Evolutionary conservation across 192 early-diverging fungal species (phyloP).

Genomic region (Globomyces pollinis-pini): DNA sequence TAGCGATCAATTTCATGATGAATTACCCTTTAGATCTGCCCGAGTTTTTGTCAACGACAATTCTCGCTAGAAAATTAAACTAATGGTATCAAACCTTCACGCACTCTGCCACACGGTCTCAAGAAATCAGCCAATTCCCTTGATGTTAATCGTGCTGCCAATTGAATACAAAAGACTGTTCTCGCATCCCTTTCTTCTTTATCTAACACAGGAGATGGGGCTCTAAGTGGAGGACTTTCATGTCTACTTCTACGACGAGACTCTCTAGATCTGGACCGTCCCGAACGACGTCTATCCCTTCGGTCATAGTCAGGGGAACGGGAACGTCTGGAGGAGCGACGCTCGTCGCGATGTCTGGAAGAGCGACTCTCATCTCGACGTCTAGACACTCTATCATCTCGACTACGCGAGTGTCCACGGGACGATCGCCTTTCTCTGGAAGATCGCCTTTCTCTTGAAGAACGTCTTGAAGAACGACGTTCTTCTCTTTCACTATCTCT

Average conservation of each 20-base stretch:
- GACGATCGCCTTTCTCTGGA: conserved; percentile 12
- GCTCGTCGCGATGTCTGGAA: conserved; percentile 27
- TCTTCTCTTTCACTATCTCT: conserved; percentile 22
- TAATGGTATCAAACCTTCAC: too few species aligned
- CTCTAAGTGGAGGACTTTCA: conserved; percentile 19
- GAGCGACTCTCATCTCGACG: conserved; percentile 15
- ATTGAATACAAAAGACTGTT: conserved; percentile 93
- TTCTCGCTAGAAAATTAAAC: too few species aligned
- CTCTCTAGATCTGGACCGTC: conserved; percentile 4
- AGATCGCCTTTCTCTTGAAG: not conserved
- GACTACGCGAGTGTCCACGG: conserved; percentile 9
- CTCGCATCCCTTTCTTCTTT: conserved; percentile 74
- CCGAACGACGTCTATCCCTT: conserved; percentile 12
- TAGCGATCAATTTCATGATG: conserved; percentile 24
- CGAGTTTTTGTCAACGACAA: conserved; percentile 56
- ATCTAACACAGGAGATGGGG: not conserved
- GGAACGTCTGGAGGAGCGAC: conserved; percentile 28
- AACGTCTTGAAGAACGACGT: conserved; percentile 11
- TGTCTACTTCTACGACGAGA: conserved; percentile 17
- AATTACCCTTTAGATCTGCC: conserved; percentile 79
- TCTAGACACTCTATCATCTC: conserved; percentile 7
- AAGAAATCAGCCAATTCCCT: conserved; percentile 89
- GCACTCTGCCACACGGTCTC: conserved; percentile 61
- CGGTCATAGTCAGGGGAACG: conserved; percentile 17
- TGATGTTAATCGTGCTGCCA: conserved; percentile 67